Percentiles rank a stretch among this genome's conserved stretches.
phyloP scores from a whole-genome alignment of 192 early-diverging fungal species.

The Piromyces sp. region DNA sequence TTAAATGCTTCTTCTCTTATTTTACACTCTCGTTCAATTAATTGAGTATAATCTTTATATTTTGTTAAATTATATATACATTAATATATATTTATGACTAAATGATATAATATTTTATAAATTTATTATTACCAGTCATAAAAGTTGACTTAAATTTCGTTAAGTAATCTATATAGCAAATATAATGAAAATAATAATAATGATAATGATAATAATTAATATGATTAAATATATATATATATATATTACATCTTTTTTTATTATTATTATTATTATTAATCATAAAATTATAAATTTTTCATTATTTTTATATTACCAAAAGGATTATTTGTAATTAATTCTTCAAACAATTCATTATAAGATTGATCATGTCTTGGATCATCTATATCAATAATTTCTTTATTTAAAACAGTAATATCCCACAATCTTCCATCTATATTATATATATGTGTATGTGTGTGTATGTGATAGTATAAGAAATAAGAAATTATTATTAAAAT shows the following conservation, averaged over 20 bases:
- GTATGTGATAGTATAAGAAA: too few species aligned
- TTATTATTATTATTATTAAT: too few species aligned
- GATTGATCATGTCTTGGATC: background rate
- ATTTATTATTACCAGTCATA: background rate
- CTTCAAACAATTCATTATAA: background rate
- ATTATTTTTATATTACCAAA: background rate
- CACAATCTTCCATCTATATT: background rate
- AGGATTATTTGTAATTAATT: background rate
- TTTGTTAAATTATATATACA: too few species aligned
- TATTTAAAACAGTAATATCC: background rate
- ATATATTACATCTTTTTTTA: too few species aligned
- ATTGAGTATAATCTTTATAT: background rate
- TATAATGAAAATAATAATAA: too few species aligned
- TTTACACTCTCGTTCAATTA: background rate
- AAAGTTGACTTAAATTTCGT: background rate
- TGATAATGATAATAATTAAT: too few species aligned
- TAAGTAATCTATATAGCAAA: background rate
- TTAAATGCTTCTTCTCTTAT: background rate
- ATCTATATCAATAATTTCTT: background rate
- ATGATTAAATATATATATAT: too few species aligned
- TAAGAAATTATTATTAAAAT: too few species aligned
- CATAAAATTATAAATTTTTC: too few species aligned
- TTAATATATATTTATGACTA: too few species aligned
- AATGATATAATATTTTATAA: too few species aligned
- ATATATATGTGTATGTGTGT: too few species aligned